These are phyloP conservation scores for Nasturtium officinale DNA, from an alignment of 345 rosid genomes.

Conservation along the genomic window DNA sequence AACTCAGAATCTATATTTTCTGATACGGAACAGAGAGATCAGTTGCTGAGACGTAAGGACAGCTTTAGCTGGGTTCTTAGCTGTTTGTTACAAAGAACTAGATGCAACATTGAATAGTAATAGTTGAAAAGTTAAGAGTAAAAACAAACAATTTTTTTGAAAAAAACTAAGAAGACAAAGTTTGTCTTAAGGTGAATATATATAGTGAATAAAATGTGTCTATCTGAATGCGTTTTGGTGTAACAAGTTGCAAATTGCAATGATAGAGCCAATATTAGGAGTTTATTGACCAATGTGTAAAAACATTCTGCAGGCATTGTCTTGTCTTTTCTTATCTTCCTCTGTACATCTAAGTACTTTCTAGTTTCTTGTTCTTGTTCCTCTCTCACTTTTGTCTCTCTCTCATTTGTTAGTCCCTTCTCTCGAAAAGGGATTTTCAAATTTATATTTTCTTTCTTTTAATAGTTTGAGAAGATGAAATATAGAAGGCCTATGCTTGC, in stretches of 20 bases:
- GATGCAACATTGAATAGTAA: conserved; percentile 23
- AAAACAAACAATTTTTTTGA: conserved; percentile 9
- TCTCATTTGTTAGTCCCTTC: conserved; percentile 16
- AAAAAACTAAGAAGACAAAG: not conserved
- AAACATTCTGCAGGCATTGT: conserved; percentile 37
- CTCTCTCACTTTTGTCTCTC: conserved; percentile 37
- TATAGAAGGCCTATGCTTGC: not conserved
- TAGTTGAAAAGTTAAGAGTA: not conserved
- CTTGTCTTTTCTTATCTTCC: conserved; percentile 45
- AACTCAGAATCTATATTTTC: not conserved
- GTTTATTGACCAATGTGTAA: conserved; percentile 38
- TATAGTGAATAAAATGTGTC: not conserved
- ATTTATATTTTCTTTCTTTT: too few species aligned
- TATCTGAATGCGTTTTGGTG: conserved; percentile 11
- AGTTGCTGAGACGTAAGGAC: conserved; percentile 35
- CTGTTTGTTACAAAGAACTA: conserved; percentile 32
- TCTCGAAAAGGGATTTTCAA: too few species aligned
- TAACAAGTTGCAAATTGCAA: conserved; percentile 38
- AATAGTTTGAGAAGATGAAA: not conserved
- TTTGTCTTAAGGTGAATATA: conserved; percentile 23
- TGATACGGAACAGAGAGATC: conserved; percentile 26
- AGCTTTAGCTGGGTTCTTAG: conserved; percentile 40
- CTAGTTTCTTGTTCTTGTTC: conserved; percentile 43
- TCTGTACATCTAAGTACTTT: conserved; percentile 43
- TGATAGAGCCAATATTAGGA: conserved; percentile 16